phyloP scores from a whole-genome alignment of 2,329 filamentous ascomycete genomes.

The Apiospora saccharicola region DNA sequence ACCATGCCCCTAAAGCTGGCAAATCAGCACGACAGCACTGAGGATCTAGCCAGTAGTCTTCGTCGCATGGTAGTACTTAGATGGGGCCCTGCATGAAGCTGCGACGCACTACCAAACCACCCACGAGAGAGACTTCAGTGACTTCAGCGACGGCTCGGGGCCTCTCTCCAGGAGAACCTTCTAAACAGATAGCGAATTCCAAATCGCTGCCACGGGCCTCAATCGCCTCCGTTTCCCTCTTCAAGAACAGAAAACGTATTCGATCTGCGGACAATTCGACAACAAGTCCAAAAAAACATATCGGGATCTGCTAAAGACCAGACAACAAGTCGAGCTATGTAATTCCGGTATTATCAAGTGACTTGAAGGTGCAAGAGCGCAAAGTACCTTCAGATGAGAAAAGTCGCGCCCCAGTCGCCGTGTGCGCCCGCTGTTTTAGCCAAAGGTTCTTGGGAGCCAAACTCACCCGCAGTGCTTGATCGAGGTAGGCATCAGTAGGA shows the following conservation, averaged over 20 bases:
- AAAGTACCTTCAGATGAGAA: constrained; percentile 22
- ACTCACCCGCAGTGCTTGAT: constrained; percentile 16
- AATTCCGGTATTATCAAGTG: background rate
- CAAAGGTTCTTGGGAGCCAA: constrained; percentile 22
- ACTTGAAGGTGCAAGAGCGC: constrained; percentile 4
- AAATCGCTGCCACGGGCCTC: background rate
- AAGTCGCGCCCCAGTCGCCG: constrained; percentile 28
- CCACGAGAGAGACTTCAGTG: constrained; percentile 6
- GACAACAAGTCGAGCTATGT: no score
- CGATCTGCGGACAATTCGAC: background rate
- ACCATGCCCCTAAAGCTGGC: constrained; percentile 6
- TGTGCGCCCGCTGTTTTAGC: constrained; percentile 29
- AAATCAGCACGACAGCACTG: constrained; percentile 19
- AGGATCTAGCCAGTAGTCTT: constrained; percentile 16
- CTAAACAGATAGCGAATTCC: constrained; percentile 20
- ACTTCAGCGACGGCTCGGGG: constrained; percentile 13
- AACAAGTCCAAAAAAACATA: background rate
- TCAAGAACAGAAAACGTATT: background rate
- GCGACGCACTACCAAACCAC: background rate
- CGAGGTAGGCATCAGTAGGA: background rate
- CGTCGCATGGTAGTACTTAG: constrained; percentile 10
- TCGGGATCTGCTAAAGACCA: background rate
- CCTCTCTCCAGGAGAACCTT: constrained; percentile 21
- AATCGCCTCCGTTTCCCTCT: constrained; percentile 4
- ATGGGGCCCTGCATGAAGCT: constrained; percentile 23